Evolutionary conservation across 257 asterid species (phyloP).

Genomic region (Fraxinus americana): DNA sequence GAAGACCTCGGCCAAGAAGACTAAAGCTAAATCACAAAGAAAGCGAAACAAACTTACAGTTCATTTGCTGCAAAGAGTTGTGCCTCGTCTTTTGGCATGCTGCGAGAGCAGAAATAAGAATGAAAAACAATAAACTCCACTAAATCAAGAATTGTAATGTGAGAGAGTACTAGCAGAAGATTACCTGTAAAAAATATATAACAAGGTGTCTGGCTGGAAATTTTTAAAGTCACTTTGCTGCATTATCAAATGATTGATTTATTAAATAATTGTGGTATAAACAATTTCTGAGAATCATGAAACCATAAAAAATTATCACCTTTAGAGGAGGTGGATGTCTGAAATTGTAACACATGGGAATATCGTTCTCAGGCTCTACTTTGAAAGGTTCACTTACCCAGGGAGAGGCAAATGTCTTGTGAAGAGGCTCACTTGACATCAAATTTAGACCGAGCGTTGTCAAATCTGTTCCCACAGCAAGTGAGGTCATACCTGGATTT

Average conservation of each 20-base stretch:
- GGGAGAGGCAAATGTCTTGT: neutral
- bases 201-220: conserved; percentile 63
- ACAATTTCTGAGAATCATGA: conserved; percentile 1
- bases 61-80: conserved; percentile 86
- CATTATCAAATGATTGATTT: conserved; percentile 20
- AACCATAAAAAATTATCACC: conserved; percentile 37
- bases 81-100: conserved; percentile 95
- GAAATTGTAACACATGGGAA: conserved; percentile 54
- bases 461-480: neutral
- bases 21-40: neutral
- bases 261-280: conserved; percentile 1
- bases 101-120: conserved; percentile 36
- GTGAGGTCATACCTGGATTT: neutral
- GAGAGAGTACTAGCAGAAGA: neutral
- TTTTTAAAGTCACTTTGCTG: conserved; percentile 68
- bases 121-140: conserved; percentile 27
- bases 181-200: conserved; percentile 83
- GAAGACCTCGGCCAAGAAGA: neutral
- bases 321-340: conserved; percentile 61
- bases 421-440: neutral
- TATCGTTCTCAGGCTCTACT: neutral
- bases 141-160: conserved; percentile 9
- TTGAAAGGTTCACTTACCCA: neutral
- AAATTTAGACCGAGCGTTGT: neutral
- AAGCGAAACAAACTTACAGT: conserved; percentile 49